A percentile compares a stretch with the other conserved stretches of the same genome.
Evolutionary conservation across 129 eudicot species (phyloP).

Genomic region (Pittosporum tobira): DNA sequence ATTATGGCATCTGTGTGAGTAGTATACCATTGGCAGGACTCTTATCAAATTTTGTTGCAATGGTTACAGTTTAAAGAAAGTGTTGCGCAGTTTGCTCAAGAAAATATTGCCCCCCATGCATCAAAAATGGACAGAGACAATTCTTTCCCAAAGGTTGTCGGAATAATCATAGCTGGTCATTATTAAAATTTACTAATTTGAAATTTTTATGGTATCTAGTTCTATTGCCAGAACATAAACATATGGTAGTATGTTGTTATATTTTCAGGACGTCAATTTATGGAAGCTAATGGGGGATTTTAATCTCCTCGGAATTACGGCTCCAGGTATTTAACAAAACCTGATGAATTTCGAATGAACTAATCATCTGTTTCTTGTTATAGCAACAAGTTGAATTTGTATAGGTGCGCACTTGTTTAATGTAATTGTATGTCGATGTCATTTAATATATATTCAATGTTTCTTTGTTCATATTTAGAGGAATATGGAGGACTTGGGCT

Average conservation of each 20-base stretch:
- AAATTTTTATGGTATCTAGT: constrained; percentile 6
- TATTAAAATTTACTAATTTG: not conserved
- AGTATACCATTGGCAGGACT: too few relatives aligned
- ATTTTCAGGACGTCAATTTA: constrained; percentile 73
- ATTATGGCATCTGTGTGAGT: too few relatives aligned
- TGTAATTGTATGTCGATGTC: too few relatives aligned
- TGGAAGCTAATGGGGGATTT: constrained; percentile 99
- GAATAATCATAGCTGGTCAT: not conserved
- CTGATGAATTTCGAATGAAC: too few relatives aligned
- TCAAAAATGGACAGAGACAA: constrained; percentile 57
- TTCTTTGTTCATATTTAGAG: too few relatives aligned
- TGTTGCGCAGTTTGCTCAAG: constrained; percentile 87
- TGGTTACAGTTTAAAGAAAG: constrained; percentile 81
- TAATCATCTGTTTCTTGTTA: too few relatives aligned
- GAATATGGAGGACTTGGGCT: constrained; percentile 97
- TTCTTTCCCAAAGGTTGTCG: constrained; percentile 70
- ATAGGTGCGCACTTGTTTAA: too few relatives aligned
- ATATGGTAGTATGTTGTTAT: too few relatives aligned
- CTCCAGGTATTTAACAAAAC: too few relatives aligned
- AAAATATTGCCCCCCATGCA: constrained; percentile 91
- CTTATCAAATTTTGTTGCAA: constrained; percentile 1
- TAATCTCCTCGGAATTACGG: constrained; percentile 87
- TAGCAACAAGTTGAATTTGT: too few relatives aligned
- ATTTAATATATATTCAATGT: too few relatives aligned
- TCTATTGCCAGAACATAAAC: too few relatives aligned